Percentiles rank a stretch among this genome's conserved stretches.
phyloP scores from a whole-genome alignment of 148 eudicot species.

The Hydrangea macrophylla region DNA sequence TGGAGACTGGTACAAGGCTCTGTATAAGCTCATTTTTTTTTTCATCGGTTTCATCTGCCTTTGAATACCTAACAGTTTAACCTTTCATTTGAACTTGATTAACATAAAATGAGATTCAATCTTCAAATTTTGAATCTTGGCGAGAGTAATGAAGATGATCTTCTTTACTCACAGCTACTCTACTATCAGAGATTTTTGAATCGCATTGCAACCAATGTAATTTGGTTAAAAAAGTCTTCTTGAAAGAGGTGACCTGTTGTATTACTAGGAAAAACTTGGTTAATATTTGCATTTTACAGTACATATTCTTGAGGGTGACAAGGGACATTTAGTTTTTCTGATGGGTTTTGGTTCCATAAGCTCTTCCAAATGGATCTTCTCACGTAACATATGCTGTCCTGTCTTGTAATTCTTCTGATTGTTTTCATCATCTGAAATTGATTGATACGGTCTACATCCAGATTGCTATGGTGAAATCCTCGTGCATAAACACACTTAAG shows the following conservation, averaged over 20 bases:
- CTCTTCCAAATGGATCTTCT: not conserved
- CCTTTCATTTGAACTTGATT: not conserved
- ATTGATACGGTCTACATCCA: constrained; percentile 14
- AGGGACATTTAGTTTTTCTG: not conserved
- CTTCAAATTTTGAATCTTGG: not conserved
- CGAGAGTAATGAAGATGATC: too few species aligned
- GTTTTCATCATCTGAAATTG: not conserved
- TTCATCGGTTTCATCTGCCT: not conserved
- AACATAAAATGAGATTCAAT: not conserved
- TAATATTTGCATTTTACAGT: not conserved
- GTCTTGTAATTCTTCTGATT: not conserved
- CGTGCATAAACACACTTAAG: constrained; percentile 40
- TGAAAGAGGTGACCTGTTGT: not conserved
- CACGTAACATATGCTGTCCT: not conserved
- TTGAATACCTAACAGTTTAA: not conserved
- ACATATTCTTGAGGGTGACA: not conserved
- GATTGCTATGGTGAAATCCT: constrained; percentile 29
- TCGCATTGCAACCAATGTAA: not conserved
- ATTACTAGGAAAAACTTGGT: not conserved
- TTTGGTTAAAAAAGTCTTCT: not conserved
- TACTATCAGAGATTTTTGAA: too few species aligned
- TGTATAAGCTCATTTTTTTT: not conserved
- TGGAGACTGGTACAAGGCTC: not conserved
- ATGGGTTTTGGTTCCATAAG: constrained; percentile 4
- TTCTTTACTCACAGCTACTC: too few species aligned